Percentiles rank a stretch among this genome's conserved stretches.
These are phyloP conservation scores for Penicillium subrubescens DNA, from an alignment of 495 filamentous ascomycete species.

Conservation along the genomic window DNA sequence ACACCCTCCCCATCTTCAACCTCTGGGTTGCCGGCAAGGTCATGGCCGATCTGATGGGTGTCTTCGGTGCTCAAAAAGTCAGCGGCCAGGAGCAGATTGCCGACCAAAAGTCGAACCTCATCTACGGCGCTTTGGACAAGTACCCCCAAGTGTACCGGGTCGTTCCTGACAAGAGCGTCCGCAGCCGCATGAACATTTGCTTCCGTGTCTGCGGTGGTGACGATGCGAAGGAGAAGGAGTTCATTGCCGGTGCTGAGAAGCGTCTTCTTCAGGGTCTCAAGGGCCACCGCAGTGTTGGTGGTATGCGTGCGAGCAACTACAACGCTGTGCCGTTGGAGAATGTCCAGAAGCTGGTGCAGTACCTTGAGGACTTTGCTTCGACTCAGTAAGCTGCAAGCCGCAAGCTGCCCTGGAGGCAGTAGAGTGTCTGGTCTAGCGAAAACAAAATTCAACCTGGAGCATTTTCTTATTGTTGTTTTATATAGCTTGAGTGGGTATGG, in stretches of 20 bases:
- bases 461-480: slow-evolving; percentile 6
- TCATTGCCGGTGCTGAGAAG: slow-evolving; percentile 66
- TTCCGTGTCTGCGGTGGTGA: slow-evolving; percentile 65
- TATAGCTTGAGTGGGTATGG: slow-evolving; percentile 15
- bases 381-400: slow-evolving; percentile 26
- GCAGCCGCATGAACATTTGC: slow-evolving; percentile 91
- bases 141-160: slow-evolving; percentile 68
- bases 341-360: slow-evolving; percentile 61
- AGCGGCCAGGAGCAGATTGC: slow-evolving; percentile 65
- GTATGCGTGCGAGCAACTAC: slow-evolving; percentile 53
- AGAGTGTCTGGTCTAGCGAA: not conserved
- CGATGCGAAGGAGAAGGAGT: slow-evolving; percentile 70
- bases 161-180: slow-evolving; percentile 69
- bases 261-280: slow-evolving; percentile 67
- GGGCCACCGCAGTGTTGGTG: slow-evolving; percentile 79
- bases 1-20: slow-evolving; percentile 93
- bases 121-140: slow-evolving; percentile 77
- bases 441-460: slow-evolving; percentile 19
- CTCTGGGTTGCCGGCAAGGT: slow-evolving; percentile 88
- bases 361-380: slow-evolving; percentile 60
- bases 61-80: slow-evolving; percentile 64
- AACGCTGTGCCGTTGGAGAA: slow-evolving; percentile 64
- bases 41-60: slow-evolving; percentile 64
- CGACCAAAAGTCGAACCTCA: slow-evolving; percentile 66
- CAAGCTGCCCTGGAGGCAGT: slow-evolving; percentile 5